phyloP scores from a whole-genome alignment of 139 green algal species.

The Chlamydomonas applanata region DNA sequence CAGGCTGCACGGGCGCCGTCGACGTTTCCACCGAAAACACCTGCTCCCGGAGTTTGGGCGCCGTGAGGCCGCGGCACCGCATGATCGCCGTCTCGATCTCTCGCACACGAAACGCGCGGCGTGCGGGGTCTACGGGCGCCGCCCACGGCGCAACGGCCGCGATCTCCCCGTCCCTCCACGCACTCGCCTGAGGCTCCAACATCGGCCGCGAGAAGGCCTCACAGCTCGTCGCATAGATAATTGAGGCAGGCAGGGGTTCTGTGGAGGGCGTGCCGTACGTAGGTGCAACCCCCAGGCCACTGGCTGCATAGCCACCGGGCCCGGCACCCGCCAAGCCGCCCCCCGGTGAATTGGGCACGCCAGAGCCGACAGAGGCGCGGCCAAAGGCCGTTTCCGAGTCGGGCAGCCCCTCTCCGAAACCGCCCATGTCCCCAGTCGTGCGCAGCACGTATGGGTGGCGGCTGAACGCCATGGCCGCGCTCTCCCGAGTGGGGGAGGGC shows the following conservation, averaged over 20 bases:
- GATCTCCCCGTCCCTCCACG: slow-evolving; percentile 10
- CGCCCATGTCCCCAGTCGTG: too few species aligned
- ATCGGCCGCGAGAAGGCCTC: slow-evolving; percentile 72
- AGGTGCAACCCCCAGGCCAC: not conserved
- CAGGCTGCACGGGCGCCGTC: not conserved
- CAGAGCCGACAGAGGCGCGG: too few species aligned
- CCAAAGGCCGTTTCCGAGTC: too few species aligned
- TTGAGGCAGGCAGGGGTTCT: slow-evolving; percentile 42
- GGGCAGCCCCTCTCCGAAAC: too few species aligned
- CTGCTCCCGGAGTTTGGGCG: slow-evolving; percentile 50
- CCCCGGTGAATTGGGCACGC: too few species aligned
- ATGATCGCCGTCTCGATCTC: slow-evolving; percentile 46
- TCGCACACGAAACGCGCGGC: slow-evolving; percentile 33
- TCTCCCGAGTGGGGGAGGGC: not conserved
- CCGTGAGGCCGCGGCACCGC: slow-evolving; percentile 24
- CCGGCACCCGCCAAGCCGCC: too few species aligned
- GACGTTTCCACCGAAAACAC: slow-evolving; percentile 6
- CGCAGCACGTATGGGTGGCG: slow-evolving; percentile 21
- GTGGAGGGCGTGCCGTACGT: not conserved
- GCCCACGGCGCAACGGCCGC: slow-evolving; percentile 28
- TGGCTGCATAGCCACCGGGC: not conserved
- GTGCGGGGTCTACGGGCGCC: slow-evolving; percentile 26
- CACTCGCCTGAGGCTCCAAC: slow-evolving; percentile 52
- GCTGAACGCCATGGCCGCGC: not conserved
- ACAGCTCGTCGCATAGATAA: slow-evolving; percentile 56